Percentiles rank a stretch among this genome's conserved stretches.
Conservation (phyloP, 78 protist species). For the Dictyostelium citrinum region DNA sequence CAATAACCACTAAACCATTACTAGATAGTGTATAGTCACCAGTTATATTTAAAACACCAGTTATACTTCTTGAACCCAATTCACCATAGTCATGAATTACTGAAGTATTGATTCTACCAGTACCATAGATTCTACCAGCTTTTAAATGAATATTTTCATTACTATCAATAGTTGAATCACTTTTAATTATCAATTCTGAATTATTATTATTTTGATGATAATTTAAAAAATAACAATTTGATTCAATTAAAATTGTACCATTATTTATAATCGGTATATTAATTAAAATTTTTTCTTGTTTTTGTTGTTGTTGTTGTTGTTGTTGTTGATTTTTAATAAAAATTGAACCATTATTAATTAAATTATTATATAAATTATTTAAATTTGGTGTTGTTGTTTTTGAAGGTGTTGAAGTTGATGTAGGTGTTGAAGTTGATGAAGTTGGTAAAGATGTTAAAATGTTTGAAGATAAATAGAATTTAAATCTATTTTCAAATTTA, state of each 20-base stretch:
- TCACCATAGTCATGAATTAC: not conserved
- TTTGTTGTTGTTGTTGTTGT: no score
- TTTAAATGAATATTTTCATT: not conserved
- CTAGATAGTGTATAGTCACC: not conserved
- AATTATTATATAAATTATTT: not conserved
- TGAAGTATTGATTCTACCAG: not conserved
- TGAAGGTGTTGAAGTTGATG: not conserved
- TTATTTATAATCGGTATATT: not conserved
- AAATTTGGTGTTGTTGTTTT: not conserved
- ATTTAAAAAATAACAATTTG: not conserved
- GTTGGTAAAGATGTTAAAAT: not conserved
- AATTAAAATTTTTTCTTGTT: not conserved
- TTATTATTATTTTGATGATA: not conserved
- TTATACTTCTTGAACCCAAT: not conserved
- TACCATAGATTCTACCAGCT: not conserved
- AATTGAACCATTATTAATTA: not conserved
- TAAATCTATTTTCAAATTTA: not conserved
- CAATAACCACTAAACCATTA: not conserved
- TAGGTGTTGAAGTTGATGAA: not conserved
- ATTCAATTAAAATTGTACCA: not conserved
- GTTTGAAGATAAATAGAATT: not conserved
- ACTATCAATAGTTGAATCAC: not conserved
- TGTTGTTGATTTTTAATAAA: not conserved
- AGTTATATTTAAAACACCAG: not conserved
- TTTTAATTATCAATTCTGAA: not conserved